A percentile compares a stretch with the other conserved stretches of the same genome.
Conservation (phyloP, 163 green algal genomes). For the Scenedesmus sp. region DNA sequence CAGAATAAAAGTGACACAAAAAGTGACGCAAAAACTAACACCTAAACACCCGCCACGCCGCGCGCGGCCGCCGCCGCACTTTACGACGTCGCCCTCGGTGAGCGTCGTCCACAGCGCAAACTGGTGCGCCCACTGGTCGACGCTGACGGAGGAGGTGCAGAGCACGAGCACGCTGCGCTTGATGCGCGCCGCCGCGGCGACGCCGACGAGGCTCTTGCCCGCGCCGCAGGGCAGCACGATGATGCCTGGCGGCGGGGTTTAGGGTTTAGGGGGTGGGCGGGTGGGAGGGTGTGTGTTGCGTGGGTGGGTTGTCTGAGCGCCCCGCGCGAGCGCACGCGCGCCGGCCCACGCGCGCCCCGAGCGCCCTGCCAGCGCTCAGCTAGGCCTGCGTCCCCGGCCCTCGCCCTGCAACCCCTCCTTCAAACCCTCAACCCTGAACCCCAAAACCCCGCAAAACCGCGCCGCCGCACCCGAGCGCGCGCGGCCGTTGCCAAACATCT, state of each 20-base stretch:
- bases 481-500: conserved; percentile 99
- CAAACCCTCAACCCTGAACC: no score
- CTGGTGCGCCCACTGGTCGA: conserved; percentile 98
- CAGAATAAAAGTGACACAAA: no score
- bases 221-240: conserved; percentile 98
- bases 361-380: no score
- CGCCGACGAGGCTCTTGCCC: conserved; percentile 95
- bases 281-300: no score
- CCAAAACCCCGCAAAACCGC: background rate
- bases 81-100: conserved; percentile 48
- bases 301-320: no score
- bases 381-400: no score
- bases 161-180: conserved; percentile 91
- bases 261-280: no score
- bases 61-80: conserved; percentile 8
- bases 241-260: conserved; percentile 78
- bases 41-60: background rate
- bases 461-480: conserved; percentile 64
- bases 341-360: no score
- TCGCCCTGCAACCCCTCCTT: no score
- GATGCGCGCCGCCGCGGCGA: conserved; percentile 89
- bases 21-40: conserved; percentile 47
- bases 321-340: no score
- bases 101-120: conserved; percentile 98
- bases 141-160: conserved; percentile 82